Percentiles rank a stretch among this genome's conserved stretches.
phyloP scores from a whole-genome alignment of 192 early-diverging fungal genomes.

The Gonapodya prolifera region DNA sequence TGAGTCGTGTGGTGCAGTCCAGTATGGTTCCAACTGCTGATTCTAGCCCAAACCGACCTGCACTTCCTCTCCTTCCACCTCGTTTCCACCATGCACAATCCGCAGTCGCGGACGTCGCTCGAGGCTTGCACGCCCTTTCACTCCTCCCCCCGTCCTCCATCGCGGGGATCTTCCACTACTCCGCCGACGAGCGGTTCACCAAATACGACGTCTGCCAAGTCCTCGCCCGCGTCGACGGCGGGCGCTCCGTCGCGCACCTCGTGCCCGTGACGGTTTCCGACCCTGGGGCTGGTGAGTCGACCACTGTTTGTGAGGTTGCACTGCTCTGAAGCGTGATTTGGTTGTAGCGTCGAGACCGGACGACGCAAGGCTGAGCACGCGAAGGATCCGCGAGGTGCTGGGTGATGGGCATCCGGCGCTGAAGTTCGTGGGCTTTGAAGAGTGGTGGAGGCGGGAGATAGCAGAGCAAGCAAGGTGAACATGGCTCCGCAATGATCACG shows the following conservation, averaged over 20 bases:
- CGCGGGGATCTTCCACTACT: slow-evolving; percentile 21
- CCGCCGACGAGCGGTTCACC: slow-evolving; percentile 21
- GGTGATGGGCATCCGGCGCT: slow-evolving; percentile 38
- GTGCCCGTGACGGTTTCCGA: slow-evolving; percentile 13
- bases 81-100: background rate
- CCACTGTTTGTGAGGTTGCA: slow-evolving; percentile 16
- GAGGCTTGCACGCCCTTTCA: slow-evolving; percentile 47
- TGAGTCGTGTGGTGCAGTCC: background rate
- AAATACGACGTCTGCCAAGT: slow-evolving; percentile 24
- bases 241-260: slow-evolving; percentile 5
- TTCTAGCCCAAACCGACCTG: no score
- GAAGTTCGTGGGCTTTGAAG: slow-evolving; percentile 30
- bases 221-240: slow-evolving; percentile 17
- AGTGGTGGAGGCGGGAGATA: slow-evolving; percentile 32
- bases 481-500: no score
- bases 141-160: slow-evolving; percentile 19
- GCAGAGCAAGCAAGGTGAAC: no score
- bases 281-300: slow-evolving; percentile 10
- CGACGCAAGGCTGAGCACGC: slow-evolving; percentile 50
- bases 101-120: slow-evolving; percentile 52
- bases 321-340: slow-evolving; percentile 12
- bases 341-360: slow-evolving; percentile 43
- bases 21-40: no score
- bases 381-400: slow-evolving; percentile 19
- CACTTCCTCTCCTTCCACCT: no score